Conservation (phyloP, 306 rosid species). For the Cicer pinnatifidum region DNA sequence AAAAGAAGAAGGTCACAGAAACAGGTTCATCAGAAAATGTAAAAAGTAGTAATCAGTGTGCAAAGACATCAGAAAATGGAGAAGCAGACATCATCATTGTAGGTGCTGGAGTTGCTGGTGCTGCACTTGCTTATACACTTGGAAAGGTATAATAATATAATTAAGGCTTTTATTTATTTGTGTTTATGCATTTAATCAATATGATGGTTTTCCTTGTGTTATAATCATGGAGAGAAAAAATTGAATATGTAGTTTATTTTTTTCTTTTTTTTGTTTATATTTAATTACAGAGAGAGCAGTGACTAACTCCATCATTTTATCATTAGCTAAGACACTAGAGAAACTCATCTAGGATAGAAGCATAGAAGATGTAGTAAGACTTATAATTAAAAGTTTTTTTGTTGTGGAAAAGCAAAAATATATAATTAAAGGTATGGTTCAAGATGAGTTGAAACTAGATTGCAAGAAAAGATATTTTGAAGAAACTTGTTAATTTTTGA, state of each 20-base stretch:
- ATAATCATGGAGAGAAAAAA: too few relatives aligned
- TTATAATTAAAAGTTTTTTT: background rate
- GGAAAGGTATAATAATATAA: constrained; percentile 59
- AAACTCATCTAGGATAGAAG: background rate
- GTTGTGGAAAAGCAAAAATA: too few relatives aligned
- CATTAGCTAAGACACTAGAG: too few relatives aligned
- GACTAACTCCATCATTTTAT: too few relatives aligned
- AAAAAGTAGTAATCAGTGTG: constrained; percentile 32
- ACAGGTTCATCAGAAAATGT: constrained; percentile 48
- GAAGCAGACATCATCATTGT: constrained; percentile 49
- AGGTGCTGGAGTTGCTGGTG: constrained; percentile 63
- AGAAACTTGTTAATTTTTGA: too few relatives aligned
- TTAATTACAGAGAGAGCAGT: too few relatives aligned
- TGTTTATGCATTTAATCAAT: constrained; percentile 10
- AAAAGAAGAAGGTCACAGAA: constrained; percentile 46
- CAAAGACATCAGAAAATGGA: constrained; percentile 46
- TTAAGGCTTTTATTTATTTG: background rate
- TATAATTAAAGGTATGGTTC: too few relatives aligned
- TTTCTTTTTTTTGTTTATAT: too few relatives aligned
- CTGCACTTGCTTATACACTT: constrained; percentile 58
- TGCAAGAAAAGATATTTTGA: background rate
- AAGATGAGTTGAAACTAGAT: background rate
- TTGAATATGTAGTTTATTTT: background rate
- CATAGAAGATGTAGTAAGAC: background rate
- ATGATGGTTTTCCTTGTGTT: constrained; percentile 5